Conservation (phyloP, 805 yeast species). For the Candida chilensis region DNA sequence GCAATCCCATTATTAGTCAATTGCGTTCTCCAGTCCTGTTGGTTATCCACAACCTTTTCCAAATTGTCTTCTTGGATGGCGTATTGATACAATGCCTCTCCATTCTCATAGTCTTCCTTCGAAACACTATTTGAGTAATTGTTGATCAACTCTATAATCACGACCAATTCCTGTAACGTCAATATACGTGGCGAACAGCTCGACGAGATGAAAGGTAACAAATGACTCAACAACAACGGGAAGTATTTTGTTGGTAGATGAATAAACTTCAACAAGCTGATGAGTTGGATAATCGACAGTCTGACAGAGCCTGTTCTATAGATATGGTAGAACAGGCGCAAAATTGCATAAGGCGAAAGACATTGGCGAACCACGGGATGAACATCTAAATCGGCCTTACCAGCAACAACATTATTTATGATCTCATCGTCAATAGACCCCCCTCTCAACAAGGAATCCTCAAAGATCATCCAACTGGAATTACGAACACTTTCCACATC, state of each 20-base stretch:
- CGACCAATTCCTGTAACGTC: constrained; percentile 18
- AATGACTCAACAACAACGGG: constrained; percentile 40
- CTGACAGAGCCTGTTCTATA: constrained; percentile 12
- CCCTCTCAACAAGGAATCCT: constrained; percentile 44
- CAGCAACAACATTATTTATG: constrained; percentile 37
- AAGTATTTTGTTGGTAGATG: constrained; percentile 44
- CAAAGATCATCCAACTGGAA: constrained; percentile 54
- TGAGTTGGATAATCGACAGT: constrained; percentile 16
- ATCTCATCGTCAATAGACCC: constrained; percentile 47
- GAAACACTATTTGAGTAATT: constrained; percentile 16
- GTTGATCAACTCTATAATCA: constrained; percentile 28
- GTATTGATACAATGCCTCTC: constrained; percentile 19
- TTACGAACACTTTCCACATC: constrained; percentile 41
- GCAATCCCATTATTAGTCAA: constrained; percentile 7
- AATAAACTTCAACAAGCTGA: constrained; percentile 34
- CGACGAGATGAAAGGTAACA: constrained; percentile 30
- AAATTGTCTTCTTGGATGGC: constrained; percentile 11
- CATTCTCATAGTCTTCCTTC: constrained; percentile 15
- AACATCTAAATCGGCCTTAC: constrained; percentile 20
- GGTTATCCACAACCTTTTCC: neutral
- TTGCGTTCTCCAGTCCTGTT: constrained; percentile 25
- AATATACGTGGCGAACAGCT: constrained; percentile 3
- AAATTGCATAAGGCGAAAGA: constrained; percentile 61
- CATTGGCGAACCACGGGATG: constrained; percentile 59
- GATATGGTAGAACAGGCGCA: constrained; percentile 38